A percentile compares a stretch with the other conserved stretches of the same genome.
phyloP scores from a whole-genome alignment of 805 yeast species.

The Candida sonorensis region DNA sequence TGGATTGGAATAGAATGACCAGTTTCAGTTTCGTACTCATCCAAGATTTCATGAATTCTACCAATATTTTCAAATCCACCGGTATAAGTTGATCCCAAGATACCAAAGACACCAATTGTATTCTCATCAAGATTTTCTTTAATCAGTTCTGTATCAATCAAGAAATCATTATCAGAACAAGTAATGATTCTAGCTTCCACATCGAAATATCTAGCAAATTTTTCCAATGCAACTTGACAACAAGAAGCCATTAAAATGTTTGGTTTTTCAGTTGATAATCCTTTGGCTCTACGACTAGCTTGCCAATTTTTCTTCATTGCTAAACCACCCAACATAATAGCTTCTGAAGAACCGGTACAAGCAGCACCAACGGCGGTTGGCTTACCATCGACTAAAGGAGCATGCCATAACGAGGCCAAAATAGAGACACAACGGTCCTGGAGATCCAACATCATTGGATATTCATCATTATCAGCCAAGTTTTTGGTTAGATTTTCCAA shows the following conservation, averaged over 20 bases:
- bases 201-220: constrained; percentile 90
- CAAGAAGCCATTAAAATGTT: constrained; percentile 89
- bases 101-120: constrained; percentile 86
- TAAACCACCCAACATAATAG: constrained; percentile 87
- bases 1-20: constrained; percentile 76
- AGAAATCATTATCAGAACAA: constrained; percentile 55
- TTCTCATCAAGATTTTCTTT: constrained; percentile 74
- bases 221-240: constrained; percentile 91
- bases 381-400: constrained; percentile 31
- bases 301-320: constrained; percentile 93
- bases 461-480: constrained; percentile 89
- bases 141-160: constrained; percentile 55
- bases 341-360: constrained; percentile 92
- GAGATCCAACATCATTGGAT: constrained; percentile 74
- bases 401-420: constrained; percentile 75
- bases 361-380: constrained; percentile 70
- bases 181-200: constrained; percentile 78
- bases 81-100: constrained; percentile 87
- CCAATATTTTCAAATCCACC: constrained; percentile 84
- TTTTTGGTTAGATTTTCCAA: constrained; percentile 75
- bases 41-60: constrained; percentile 55
- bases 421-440: constrained; percentile 81
- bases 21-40: constrained; percentile 57
- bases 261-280: constrained; percentile 58
- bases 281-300: constrained; percentile 48